Evolutionary conservation across 176 grass and related monocot species (phyloP).

Genomic region (Ampelocalamus luodianensis): DNA sequence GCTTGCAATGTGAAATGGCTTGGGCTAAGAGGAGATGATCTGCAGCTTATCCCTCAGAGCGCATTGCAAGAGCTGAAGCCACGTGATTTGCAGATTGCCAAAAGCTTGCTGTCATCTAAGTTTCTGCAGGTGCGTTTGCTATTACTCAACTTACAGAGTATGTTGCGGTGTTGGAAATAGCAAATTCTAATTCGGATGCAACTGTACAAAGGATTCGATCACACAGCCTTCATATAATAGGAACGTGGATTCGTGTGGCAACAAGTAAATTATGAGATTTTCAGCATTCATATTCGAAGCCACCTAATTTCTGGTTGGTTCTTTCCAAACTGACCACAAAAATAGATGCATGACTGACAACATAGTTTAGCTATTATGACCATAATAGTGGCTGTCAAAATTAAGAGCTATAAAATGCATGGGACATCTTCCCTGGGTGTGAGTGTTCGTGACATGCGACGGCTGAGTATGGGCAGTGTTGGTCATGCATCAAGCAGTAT

Average conservation of each 20-base stretch:
- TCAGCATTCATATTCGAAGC: not conserved
- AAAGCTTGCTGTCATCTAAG: conserved; percentile 80
- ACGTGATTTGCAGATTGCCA: conserved; percentile 75
- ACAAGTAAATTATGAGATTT: not conserved
- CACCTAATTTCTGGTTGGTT: not conserved
- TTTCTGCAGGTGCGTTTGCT: conserved; percentile 65
- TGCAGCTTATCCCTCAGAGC: conserved; percentile 72
- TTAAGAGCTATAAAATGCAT: too few species aligned
- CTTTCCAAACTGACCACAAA: not conserved
- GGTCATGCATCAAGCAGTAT: not conserved
- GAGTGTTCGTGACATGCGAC: not conserved
- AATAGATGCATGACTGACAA: not conserved
- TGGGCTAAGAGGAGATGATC: conserved; percentile 77
- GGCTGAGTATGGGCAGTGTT: not conserved
- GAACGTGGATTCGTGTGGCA: not conserved
- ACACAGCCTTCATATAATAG: not conserved
- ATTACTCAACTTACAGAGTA: conserved; percentile 30
- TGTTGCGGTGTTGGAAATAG: not conserved
- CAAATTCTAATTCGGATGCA: not conserved
- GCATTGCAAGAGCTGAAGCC: conserved; percentile 71
- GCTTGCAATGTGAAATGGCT: conserved; percentile 98
- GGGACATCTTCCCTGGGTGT: not conserved
- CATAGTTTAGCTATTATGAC: not conserved
- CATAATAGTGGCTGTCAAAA: not conserved
- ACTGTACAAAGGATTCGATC: not conserved